These are phyloP conservation scores for Antitrichia curtipendula DNA, from an alignment of 225 moss, liverwort and hornwort genomes.

Conservation along the genomic window DNA sequence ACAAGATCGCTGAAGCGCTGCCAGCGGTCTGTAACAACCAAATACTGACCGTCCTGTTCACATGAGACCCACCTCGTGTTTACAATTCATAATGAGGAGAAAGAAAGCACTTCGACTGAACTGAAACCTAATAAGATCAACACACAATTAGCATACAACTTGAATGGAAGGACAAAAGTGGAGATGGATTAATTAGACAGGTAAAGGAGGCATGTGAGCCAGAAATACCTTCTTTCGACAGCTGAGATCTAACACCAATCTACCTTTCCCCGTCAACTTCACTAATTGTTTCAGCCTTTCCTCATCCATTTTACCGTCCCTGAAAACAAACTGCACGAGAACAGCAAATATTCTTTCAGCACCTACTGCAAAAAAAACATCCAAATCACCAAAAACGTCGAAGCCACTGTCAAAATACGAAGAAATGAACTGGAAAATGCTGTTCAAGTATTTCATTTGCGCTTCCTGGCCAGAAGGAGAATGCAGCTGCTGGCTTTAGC, in stretches of 20 bases:
- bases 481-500: background rate
- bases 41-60: constrained; percentile 71
- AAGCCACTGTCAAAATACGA: background rate
- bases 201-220: background rate
- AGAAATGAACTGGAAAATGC: background rate
- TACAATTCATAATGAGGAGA: background rate
- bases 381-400: background rate
- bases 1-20: constrained; percentile 79
- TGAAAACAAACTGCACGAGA: constrained; percentile 76
- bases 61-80: constrained; percentile 2
- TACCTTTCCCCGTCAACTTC: constrained; percentile 48
- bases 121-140: background rate
- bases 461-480: background rate
- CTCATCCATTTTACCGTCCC: constrained; percentile 69
- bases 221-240: constrained; percentile 41
- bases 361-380: background rate
- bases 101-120: background rate
- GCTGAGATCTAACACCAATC: constrained; percentile 86
- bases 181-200: background rate
- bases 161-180: background rate
- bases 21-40: constrained; percentile 99
- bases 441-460: background rate
- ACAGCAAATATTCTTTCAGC: background rate
- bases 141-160: background rate
- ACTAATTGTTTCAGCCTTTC: constrained; percentile 63